phyloP scores from a whole-genome alignment of 1,139 yeast genomes.

The Hansenula anomala region DNA sequence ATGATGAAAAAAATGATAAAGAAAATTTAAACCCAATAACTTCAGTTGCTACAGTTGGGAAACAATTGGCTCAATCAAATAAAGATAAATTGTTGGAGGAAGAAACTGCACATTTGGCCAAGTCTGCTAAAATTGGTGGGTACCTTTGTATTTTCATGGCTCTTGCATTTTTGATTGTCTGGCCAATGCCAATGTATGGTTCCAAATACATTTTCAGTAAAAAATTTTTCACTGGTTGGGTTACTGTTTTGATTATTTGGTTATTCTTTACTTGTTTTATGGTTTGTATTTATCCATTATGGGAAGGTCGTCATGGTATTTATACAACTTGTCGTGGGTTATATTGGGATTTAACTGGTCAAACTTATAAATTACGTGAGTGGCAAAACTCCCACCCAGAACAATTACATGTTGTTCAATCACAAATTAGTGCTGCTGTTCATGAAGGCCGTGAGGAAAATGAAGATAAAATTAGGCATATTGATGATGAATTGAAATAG shows the following conservation, averaged over 20 bases:
- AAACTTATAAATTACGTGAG: conserved; percentile 58
- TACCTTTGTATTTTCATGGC: conserved; percentile 53
- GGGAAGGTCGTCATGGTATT: conserved; percentile 66
- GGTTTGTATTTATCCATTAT: conserved; percentile 57
- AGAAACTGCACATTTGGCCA: conserved; percentile 40
- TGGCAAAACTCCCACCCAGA: conserved; percentile 75
- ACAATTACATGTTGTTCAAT: conserved; percentile 59
- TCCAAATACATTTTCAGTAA: conserved; percentile 64
- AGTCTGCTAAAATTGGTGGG: conserved; percentile 52
- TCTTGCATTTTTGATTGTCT: conserved; percentile 55
- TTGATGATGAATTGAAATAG: conserved; percentile 15
- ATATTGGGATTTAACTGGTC: conserved; percentile 81
- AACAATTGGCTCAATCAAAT: conserved; percentile 35
- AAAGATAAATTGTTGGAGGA: conserved; percentile 33
- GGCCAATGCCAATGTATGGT: conserved; percentile 94
- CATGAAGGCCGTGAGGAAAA: conserved; percentile 10
- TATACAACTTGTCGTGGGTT: conserved; percentile 64
- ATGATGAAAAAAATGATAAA: conserved; percentile 30
- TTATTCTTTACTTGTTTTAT: conserved; percentile 51
- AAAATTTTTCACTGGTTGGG: conserved; percentile 79
- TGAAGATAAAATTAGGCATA: conserved; percentile 14
- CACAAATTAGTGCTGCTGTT: conserved; percentile 42
- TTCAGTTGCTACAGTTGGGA: conserved; percentile 34
- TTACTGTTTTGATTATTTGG: conserved; percentile 72
- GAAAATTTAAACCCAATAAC: conserved; percentile 34